Evolutionary conservation across 2,329 filamentous ascomycete genomes (phyloP).

Genomic region (Aspergillus sp.): DNA sequence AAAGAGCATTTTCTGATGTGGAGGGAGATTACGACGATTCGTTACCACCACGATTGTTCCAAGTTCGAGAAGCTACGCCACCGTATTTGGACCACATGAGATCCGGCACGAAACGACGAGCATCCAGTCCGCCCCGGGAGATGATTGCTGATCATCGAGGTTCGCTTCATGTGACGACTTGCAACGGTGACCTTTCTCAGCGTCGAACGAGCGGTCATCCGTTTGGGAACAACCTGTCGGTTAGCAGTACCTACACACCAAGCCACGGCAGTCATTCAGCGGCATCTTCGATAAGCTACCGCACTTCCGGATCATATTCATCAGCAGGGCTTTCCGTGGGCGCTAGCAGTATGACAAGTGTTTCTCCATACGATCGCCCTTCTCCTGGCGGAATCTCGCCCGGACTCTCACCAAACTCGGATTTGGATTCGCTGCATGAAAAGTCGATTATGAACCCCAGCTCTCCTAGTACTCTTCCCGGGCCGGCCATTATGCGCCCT

Average conservation of each 20-base stretch:
- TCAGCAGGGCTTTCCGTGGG: constrained; percentile 55
- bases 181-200: constrained; percentile 49
- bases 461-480: constrained; percentile 38
- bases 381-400: constrained; percentile 54
- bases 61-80: constrained; percentile 34
- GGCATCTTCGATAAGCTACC: constrained; percentile 55
- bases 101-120: constrained; percentile 57
- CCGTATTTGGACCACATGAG: constrained; percentile 35
- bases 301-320: constrained; percentile 54
- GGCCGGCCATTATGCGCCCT: constrained; percentile 29
- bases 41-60: constrained; percentile 28
- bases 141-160: constrained; percentile 31
- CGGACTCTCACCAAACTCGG: constrained; percentile 44
- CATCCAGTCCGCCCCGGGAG: constrained; percentile 57
- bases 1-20: constrained; percentile 48
- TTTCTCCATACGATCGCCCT: constrained; percentile 52
- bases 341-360: constrained; percentile 60
- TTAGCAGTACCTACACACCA: constrained; percentile 48
- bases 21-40: constrained; percentile 38
- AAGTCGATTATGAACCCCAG: constrained; percentile 44
- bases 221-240: constrained; percentile 48
- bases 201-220: constrained; percentile 49
- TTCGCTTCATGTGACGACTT: constrained; percentile 27
- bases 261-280: constrained; percentile 59
- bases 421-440: constrained; percentile 47